Base-by-base conservation (phyloP, 2,329 filamentous ascomycete genomes). In the Colletotrichum sp. region DNA sequence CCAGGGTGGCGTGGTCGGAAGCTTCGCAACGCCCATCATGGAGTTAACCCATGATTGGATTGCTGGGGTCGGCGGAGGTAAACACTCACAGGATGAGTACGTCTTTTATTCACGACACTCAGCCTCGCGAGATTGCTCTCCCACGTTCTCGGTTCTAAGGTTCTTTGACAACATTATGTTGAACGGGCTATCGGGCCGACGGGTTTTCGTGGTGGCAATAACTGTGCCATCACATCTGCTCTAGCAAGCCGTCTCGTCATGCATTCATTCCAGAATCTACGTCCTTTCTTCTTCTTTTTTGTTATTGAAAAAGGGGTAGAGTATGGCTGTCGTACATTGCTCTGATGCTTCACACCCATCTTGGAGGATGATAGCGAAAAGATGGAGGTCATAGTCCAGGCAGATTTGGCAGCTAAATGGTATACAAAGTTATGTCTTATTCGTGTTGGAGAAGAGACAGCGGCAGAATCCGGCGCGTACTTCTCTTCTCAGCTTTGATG, bases 371-470 rank as follows among this genome's bases (percentile, higher is more conserved):
- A 8, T 39, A 0, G 7, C 15, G 36, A 18, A 39, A 39, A 18
- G 16, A 18, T 0, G 36, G 0, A 39, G 36, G 36, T 39, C 0
- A 0, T 0, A 18, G 16, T 39, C 16, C 36, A 9, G 15, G 36
- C 8, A 16, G 16, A 9, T 8, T 39, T 18, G 36, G 36, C 15
- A 18, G 36, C 36, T 18, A 5, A 39, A 39, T 39, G 36, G 16
- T 44, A 44, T 10, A 8, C 6, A 44, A 44, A 44, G 36, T 18
- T 18, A 18, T 2, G 16, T 44, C 1, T n/a, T 49, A 13, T 21
- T 21, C 44, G 10, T 12, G 18, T 49, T 21, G 44, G 3, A 49
- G n/a, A 12, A 49, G 6, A 13, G 44, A 7, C 44, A 0, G 5
- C 44, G 44, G 39, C 44, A 30, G 30, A 30, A 2, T 30, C 30